phyloP scores from a whole-genome alignment of 306 rosid species.

The Astragalus membranaceus region DNA sequence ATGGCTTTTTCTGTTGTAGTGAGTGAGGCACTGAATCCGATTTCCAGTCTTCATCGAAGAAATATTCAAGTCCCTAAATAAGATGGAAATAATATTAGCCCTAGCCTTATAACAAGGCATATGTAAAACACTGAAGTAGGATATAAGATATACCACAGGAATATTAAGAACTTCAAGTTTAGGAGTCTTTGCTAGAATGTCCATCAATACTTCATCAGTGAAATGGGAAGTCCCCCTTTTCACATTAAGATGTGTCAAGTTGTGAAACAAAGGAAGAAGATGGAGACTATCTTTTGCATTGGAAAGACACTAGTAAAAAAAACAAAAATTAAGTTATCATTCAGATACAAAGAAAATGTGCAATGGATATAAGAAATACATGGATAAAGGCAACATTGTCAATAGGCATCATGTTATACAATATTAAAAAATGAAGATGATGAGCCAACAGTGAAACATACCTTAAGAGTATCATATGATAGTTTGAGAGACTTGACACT shows the following conservation, averaged over 20 bases:
- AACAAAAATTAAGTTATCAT: neutral
- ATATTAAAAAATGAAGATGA: too few species aligned
- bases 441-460: neutral
- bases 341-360: neutral
- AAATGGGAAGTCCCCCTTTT: neutral
- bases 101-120: neutral
- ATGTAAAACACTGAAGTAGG: neutral
- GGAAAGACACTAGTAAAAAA: neutral
- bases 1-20: too few species aligned
- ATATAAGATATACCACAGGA: conserved; percentile 2
- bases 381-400: too few species aligned
- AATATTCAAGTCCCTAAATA: neutral
- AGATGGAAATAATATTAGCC: too few species aligned
- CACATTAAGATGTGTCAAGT: conserved; percentile 11
- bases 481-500: neutral
- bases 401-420: too few species aligned
- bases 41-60: conserved; percentile 1
- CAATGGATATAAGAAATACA: neutral
- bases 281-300: neutral
- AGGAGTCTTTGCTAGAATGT: conserved; percentile 23
- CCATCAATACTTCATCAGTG: neutral
- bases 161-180: conserved; percentile 6
- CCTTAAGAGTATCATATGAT: conserved; percentile 5
- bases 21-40: neutral
- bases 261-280: conserved; percentile 7